Evolutionary conservation across 2,329 filamentous ascomycete genomes (phyloP), one percentile per base, ranked within the genome.

Genomic region (Domatiomyces globalis): DNA sequence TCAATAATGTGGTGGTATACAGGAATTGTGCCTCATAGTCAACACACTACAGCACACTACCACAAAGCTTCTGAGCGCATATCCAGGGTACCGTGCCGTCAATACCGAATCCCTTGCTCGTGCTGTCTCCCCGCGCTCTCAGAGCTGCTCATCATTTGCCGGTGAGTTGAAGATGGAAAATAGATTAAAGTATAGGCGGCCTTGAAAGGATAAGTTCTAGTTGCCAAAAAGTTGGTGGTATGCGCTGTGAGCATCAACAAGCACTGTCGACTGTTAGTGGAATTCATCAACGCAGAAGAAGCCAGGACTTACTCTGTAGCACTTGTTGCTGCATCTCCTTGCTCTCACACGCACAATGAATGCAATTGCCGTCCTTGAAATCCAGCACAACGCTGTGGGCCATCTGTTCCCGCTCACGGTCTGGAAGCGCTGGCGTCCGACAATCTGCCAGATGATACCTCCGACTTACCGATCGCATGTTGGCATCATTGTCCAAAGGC

Each of bases 331-430:
- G 77, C 45, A 73, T 73, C 58, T 72, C 69, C 52, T 69, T 68
- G 51, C 77, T 78, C 62, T 79, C 76, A 59, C 77, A 79, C 43
- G 80, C 80, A 62, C 77, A 79, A 63, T 84, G 80, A 49, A 84
- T 67, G 7, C 76, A 78, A 39, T 75, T 75, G 19, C 79, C 79
- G 58, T 82, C 77, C 20, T 73, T 63, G 54, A 83, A 78, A 58
- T 83, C 79, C 33, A 84, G 69, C 25, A 83, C 65, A 39, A 84
- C 77, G 56, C 88, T 95, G 69, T 95, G 87, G 2, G 90, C 88
- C 49, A 98, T 74, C 70, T 98, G 92, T 69, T 95, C 85, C 59
- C 87, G 75, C 64, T 96, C 92, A 54, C 94, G 83, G 65, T 96
- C 90, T 0, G 92, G 92, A 15, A 85, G 75, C 60, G 83, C 87